Conservation (phyloP, 2,329 filamentous ascomycete species). For the Dryadomyces quercivorus region DNA sequence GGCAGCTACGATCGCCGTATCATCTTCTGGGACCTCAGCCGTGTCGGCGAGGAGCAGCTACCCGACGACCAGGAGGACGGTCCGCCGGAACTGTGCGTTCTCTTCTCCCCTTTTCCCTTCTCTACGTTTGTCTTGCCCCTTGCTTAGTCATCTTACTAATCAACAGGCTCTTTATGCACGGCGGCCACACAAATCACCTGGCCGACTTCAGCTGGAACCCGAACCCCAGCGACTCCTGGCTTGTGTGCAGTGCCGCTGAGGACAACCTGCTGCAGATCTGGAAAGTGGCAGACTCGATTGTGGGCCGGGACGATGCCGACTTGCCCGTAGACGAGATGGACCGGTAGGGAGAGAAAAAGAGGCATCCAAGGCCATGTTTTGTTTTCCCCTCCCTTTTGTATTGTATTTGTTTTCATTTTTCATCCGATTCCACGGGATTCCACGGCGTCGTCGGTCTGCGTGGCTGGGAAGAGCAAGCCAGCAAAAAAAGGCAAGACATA, state of each 20-base stretch:
- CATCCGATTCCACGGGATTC: not conserved
- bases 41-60: constrained; percentile 85
- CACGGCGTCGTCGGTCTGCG: not conserved
- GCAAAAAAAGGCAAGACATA: not conserved
- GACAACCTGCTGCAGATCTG: constrained; percentile 95
- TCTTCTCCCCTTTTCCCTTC: not conserved
- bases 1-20: constrained; percentile 87
- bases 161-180: constrained; percentile 85
- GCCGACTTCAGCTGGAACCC: constrained; percentile 97
- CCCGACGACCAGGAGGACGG: constrained; percentile 93
- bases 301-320: constrained; percentile 64
- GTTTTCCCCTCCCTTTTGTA: not conserved
- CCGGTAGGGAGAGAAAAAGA: constrained; percentile 26
- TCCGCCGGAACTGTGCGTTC: constrained; percentile 68
- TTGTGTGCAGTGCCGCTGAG: constrained; percentile 88
- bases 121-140: not conserved
- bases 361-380: not conserved
- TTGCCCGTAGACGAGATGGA: constrained; percentile 68
- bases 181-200: constrained; percentile 92
- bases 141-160: constrained; percentile 37
- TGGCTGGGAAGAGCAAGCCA: not conserved
- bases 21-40: constrained; percentile 91
- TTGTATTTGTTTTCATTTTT: not conserved
- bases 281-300: constrained; percentile 75
- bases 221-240: constrained; percentile 89